A percentile compares a stretch with the other conserved stretches of the same genome.
These are phyloP conservation scores for Rosa chinensis DNA, from an alignment of 306 rosid genomes.

Conservation along the genomic window DNA sequence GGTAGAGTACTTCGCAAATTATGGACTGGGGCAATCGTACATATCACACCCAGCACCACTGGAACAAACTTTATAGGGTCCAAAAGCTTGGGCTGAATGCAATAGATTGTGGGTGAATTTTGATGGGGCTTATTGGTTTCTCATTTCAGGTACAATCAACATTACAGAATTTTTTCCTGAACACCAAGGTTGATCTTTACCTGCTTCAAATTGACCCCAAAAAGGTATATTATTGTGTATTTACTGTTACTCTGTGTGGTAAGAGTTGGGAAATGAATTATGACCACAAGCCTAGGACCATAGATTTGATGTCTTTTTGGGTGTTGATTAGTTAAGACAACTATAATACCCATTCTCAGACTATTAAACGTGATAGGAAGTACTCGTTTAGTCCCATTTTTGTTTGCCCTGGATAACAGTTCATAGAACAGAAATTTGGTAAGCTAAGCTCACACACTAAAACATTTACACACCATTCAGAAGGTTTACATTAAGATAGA, in stretches of 20 bases:
- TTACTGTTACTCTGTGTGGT: neutral
- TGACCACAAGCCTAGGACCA: neutral
- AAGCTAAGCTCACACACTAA: neutral
- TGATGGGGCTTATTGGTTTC: neutral
- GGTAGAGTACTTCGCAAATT: neutral
- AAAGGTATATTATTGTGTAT: slow-evolving; percentile 43
- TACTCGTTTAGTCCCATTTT: neutral
- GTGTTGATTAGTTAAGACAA: neutral
- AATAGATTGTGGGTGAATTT: neutral
- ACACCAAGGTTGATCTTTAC: slow-evolving; percentile 58
- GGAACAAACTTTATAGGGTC: neutral
- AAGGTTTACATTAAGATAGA: neutral
- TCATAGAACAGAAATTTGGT: neutral
- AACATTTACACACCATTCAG: neutral
- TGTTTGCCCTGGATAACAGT: neutral
- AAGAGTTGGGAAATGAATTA: neutral
- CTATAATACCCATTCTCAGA: neutral
- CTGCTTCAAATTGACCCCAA: slow-evolving; percentile 77
- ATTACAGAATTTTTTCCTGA: slow-evolving; percentile 59
- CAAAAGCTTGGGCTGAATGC: neutral
- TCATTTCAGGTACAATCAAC: slow-evolving; percentile 62
- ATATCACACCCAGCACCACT: neutral
- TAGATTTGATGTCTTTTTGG: neutral
- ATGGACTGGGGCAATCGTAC: neutral
- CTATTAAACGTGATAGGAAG: neutral